These are phyloP conservation scores for Pisolithus microcarpus DNA, from an alignment of 768 basidiomycete species.

Conservation along the genomic window DNA sequence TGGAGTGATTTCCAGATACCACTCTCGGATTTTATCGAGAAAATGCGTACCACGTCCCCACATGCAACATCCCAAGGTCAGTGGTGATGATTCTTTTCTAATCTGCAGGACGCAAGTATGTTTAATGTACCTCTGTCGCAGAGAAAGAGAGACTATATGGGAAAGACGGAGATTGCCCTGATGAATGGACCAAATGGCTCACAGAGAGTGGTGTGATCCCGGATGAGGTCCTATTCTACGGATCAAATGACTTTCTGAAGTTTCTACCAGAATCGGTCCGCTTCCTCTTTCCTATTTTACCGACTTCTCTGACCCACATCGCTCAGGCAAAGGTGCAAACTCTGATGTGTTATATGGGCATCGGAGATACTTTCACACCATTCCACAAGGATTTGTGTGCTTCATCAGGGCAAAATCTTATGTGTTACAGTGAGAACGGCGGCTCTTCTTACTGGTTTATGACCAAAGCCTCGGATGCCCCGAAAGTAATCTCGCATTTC, in stretches of 20 bases:
- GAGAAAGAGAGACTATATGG: slow-evolving; percentile 64
- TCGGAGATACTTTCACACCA: slow-evolving; percentile 78
- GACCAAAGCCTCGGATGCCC: slow-evolving; percentile 56
- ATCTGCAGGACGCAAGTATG: background rate
- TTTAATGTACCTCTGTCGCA: slow-evolving; percentile 17
- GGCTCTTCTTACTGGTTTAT: slow-evolving; percentile 86
- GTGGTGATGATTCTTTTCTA: slow-evolving; percentile 1
- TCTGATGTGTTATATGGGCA: slow-evolving; percentile 79
- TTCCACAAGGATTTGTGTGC: slow-evolving; percentile 82
- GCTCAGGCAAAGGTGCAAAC: slow-evolving; percentile 59
- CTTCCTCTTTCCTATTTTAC: background rate
- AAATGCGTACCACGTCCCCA: slow-evolving; percentile 29
- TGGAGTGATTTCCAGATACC: slow-evolving; percentile 47
- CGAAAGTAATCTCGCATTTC: slow-evolving; percentile 53
- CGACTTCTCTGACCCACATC: slow-evolving; percentile 1
- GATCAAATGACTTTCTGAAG: slow-evolving; percentile 49
- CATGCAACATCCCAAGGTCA: slow-evolving; percentile 36
- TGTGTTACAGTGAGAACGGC: slow-evolving; percentile 69
- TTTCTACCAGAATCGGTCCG: slow-evolving; percentile 49
- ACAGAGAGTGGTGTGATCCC: slow-evolving; percentile 43
- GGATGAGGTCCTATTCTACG: slow-evolving; percentile 41
- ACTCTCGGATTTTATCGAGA: slow-evolving; percentile 46
- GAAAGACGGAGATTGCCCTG: slow-evolving; percentile 70
- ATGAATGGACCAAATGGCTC: slow-evolving; percentile 60
- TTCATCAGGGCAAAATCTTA: slow-evolving; percentile 80